phyloP scores from a whole-genome alignment of 2,329 filamentous ascomycete genomes.

The Xylariaceae sp. region DNA sequence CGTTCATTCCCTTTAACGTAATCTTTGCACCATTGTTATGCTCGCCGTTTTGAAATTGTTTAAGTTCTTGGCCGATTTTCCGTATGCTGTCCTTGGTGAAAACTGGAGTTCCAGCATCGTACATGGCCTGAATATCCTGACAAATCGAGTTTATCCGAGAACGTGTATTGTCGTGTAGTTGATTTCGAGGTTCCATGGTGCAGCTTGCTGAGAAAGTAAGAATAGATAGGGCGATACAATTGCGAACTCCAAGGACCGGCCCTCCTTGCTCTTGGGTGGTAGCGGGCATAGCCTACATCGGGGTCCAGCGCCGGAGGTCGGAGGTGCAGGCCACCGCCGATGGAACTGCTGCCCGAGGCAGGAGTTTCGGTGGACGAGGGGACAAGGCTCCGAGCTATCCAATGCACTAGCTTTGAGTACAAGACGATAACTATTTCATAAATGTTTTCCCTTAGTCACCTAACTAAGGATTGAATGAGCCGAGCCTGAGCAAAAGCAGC shows the following conservation, averaged over 20 bases:
- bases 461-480: no score
- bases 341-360: no score
- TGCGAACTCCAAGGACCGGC: not conserved
- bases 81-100: conserved; percentile 28
- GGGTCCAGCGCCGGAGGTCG: no score
- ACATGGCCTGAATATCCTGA: conserved; percentile 25
- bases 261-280: no score
- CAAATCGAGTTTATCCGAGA: conserved; percentile 16
- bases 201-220: conserved; percentile 13
- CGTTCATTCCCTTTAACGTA: conserved; percentile 23
- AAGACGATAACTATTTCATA: no score
- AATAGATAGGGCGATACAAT: no score
- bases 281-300: no score
- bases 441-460: no score
- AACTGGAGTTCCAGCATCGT: conserved; percentile 28
- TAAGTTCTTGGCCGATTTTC: conserved; percentile 25
- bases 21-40: conserved; percentile 18
- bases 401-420: no score
- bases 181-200: conserved; percentile 11
- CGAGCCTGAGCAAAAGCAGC: conserved; percentile 9
- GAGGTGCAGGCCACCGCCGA: no score
- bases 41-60: conserved; percentile 20
- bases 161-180: not conserved
- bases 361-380: no score
- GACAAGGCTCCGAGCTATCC: no score